Percentiles rank a stretch among this genome's conserved stretches.
These are phyloP conservation scores for Tubosaeta sp. DNA, from an alignment of 768 basidiomycete species.

Conservation along the genomic window DNA sequence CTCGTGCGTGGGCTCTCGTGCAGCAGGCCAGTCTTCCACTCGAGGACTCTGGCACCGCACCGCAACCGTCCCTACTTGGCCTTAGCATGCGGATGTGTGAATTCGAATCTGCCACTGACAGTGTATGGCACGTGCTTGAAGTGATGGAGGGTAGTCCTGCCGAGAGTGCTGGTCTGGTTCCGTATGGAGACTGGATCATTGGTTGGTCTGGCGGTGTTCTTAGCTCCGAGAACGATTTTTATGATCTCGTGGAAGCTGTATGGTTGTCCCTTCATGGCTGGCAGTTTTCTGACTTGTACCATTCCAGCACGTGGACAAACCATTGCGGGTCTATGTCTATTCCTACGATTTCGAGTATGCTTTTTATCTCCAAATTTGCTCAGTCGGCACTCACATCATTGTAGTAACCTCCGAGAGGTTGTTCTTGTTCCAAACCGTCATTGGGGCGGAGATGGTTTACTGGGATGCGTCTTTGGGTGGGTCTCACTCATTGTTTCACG, in stretches of 20 bases:
- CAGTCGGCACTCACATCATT: conserved; percentile 7
- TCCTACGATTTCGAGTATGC: conserved; percentile 94
- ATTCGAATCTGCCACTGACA: conserved; percentile 83
- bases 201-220: conserved; percentile 96
- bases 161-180: conserved; percentile 93
- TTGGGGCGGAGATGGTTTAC: conserved; percentile 94
- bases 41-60: conserved; percentile 38
- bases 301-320: conserved; percentile 88
- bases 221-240: conserved; percentile 91
- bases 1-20: conserved; percentile 70
- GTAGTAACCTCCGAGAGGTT: conserved; percentile 85
- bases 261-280: conserved; percentile 24
- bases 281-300: conserved; percentile 2
- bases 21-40: conserved; percentile 36
- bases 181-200: conserved; percentile 73
- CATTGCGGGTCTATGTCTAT: conserved; percentile 92
- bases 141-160: conserved; percentile 95
- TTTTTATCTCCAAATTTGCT: not conserved
- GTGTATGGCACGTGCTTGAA: conserved; percentile 98
- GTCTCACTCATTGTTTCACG: conserved; percentile 23
- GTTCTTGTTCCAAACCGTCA: conserved; percentile 94
- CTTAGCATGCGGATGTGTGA: conserved; percentile 92
- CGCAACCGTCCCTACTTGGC: conserved; percentile 88
- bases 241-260: conserved; percentile 90
- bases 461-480: conserved; percentile 95